These are phyloP conservation scores for Debaryomyces coudertii DNA, from an alignment of 1,139 yeast species.

Conservation along the genomic window DNA sequence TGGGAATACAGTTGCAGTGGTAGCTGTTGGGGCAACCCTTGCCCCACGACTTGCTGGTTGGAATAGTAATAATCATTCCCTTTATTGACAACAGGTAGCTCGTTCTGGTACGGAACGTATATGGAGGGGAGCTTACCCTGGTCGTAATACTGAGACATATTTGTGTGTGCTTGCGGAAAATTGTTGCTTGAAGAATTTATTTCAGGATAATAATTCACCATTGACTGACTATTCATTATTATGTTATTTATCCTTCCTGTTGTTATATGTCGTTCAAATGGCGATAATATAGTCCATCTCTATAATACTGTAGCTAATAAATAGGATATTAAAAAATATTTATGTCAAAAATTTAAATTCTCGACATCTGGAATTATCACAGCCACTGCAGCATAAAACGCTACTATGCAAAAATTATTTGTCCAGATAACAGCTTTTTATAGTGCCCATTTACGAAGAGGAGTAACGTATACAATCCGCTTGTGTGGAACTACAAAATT, in stretches of 20 bases:
- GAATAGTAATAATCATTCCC: conserved; percentile 1
- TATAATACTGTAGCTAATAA: not conserved
- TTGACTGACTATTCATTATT: not conserved
- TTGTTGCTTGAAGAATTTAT: not conserved
- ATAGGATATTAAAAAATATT: conserved; percentile 5
- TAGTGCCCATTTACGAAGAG: conserved; percentile 2
- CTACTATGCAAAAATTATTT: not conserved
- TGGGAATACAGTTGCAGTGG: not conserved
- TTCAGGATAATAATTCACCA: conserved; percentile 4
- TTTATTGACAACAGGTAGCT: not conserved
- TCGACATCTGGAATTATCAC: conserved; percentile 7
- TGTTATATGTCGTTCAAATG: not conserved
- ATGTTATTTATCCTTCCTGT: not conserved
- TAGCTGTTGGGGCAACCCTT: not conserved
- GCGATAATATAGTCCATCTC: not conserved
- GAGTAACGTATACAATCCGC: conserved; percentile 1
- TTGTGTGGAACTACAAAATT: not conserved
- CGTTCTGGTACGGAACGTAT: conserved; percentile 5
- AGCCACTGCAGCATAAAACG: conserved; percentile 6
- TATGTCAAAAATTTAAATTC: conserved; percentile 7
- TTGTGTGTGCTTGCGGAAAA: not conserved
- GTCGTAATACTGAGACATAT: conserved; percentile 1
- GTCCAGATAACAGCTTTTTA: conserved; percentile 2
- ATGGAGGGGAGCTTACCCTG: conserved; percentile 6
- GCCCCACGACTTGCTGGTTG: conserved; percentile 1